Evolutionary conservation across 192 early-diverging fungal genomes (phyloP).

Genomic region (Coemansia javaensis): DNA sequence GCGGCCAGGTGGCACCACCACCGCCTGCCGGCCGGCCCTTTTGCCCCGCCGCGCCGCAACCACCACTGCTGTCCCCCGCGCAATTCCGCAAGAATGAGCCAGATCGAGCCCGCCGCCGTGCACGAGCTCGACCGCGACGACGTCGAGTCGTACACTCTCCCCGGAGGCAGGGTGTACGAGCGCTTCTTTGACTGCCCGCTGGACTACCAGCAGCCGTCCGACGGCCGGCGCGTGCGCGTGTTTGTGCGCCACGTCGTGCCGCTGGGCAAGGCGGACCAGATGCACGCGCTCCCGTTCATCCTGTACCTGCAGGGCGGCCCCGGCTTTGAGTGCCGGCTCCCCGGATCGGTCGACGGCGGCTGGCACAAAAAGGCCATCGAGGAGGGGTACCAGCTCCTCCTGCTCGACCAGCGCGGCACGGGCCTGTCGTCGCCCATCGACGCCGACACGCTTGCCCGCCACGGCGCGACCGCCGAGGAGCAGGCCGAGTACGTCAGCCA

Average conservation of each 20-base stretch:
- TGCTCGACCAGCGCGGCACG: conserved; percentile 68
- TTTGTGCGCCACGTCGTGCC: conserved; percentile 58
- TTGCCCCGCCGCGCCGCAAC: too few species aligned
- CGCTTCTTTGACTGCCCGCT: conserved; percentile 58
- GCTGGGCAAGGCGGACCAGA: conserved; percentile 41
- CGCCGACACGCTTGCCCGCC: conserved; percentile 40
- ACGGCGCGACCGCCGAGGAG: conserved; percentile 44
- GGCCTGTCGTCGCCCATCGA: conserved; percentile 59
- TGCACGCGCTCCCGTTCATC: conserved; percentile 54
- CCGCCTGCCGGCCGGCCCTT: too few species aligned
- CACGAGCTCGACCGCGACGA: conserved; percentile 51
- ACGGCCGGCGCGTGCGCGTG: conserved; percentile 34
- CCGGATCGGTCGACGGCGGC: conserved; percentile 43
- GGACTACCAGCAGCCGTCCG: conserved; percentile 31
- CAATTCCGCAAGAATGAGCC: too few species aligned
- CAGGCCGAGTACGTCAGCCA: conserved; percentile 59
- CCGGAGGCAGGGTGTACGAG: conserved; percentile 57
- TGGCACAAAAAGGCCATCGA: conserved; percentile 54
- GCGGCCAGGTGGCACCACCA: too few species aligned
- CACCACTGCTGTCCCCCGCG: too few species aligned
- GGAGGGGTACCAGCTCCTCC: conserved; percentile 61
- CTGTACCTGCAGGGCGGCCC: conserved; percentile 61
- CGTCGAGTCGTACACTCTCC: conserved; percentile 50
- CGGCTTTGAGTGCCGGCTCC: conserved; percentile 52
- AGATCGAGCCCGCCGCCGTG: background rate